phyloP scores from a whole-genome alignment of 2,329 filamentous ascomycete species.

The Hypomyces rosellus region DNA sequence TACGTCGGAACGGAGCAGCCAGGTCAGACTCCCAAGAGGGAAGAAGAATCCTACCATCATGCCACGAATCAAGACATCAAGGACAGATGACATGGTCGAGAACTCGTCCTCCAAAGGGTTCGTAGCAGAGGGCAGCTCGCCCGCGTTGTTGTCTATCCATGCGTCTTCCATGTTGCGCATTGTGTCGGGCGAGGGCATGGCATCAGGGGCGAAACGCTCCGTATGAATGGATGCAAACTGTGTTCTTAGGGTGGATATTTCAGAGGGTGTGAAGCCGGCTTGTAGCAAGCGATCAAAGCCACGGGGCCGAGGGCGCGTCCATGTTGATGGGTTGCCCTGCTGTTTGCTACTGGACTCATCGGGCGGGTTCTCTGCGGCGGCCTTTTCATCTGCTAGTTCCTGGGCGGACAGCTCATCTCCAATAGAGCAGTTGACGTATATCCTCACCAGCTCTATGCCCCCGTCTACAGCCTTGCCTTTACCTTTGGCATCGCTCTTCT shows the following conservation, averaged over 20 bases:
- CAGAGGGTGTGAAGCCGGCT: conserved; percentile 73
- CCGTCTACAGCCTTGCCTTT: conserved; percentile 22
- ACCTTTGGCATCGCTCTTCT: conserved; percentile 15
- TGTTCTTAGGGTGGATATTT: conserved; percentile 76
- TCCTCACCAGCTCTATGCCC: conserved; percentile 41
- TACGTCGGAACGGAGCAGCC: conserved; percentile 79
- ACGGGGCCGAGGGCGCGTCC: conserved; percentile 37
- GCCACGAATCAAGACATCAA: conserved; percentile 84
- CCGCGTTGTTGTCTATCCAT: conserved; percentile 72
- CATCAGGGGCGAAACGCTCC: conserved; percentile 77
- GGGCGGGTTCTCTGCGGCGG: conserved; percentile 32
- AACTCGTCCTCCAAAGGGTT: conserved; percentile 39
- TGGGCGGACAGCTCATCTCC: conserved; percentile 62
- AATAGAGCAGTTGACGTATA: conserved; percentile 93
- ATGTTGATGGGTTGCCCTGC: conserved; percentile 17
- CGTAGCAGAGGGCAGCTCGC: conserved; percentile 32
- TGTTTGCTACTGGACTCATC: conserved; percentile 40
- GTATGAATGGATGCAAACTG: conserved; percentile 86
- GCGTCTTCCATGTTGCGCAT: conserved; percentile 76
- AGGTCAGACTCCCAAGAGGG: conserved; percentile 78
- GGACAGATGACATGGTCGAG: conserved; percentile 45
- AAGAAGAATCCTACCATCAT: conserved; percentile 93
- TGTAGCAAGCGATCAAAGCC: conserved; percentile 84
- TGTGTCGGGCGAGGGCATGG: conserved; percentile 73
- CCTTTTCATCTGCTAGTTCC: conserved; percentile 65